These are phyloP conservation scores for Microbotryum violaceum DNA, from an alignment of 1,284 basidiomycete genomes.

Conservation along the genomic window DNA sequence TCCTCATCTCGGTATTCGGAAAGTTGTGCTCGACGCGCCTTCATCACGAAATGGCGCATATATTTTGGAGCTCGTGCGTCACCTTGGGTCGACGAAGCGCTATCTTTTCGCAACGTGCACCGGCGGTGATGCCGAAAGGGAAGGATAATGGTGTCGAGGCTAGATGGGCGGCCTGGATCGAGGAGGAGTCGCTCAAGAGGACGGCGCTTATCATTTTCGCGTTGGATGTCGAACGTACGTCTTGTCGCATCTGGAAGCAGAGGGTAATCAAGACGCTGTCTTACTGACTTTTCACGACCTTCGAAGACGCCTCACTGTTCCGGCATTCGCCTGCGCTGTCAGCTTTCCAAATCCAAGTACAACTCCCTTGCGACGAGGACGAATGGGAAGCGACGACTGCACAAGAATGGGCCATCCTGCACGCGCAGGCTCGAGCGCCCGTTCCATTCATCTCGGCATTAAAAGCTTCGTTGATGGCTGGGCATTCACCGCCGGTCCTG, in stretches of 20 bases:
- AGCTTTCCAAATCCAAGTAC: constrained; percentile 35
- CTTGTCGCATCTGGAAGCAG: neutral
- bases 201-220: constrained; percentile 32
- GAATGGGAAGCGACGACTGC: constrained; percentile 33
- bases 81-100: constrained; percentile 23
- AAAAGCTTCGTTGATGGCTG: constrained; percentile 30
- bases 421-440: constrained; percentile 22
- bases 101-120: constrained; percentile 26
- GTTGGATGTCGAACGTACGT: constrained; percentile 34
- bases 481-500: constrained; percentile 24
- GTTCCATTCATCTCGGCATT: constrained; percentile 34
- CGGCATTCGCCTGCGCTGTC: constrained; percentile 35
- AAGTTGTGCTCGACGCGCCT: constrained; percentile 21
- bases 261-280: neutral
- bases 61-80: constrained; percentile 31
- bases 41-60: constrained; percentile 33
- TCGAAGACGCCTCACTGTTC: constrained; percentile 33
- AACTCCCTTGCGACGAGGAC: constrained; percentile 33
- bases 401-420: constrained; percentile 27
- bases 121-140: constrained; percentile 10
- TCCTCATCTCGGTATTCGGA: constrained; percentile 27
- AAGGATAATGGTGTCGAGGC: constrained; percentile 25
- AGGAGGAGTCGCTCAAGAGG: constrained; percentile 33
- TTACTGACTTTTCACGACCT: neutral
- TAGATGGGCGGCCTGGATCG: constrained; percentile 33